These are phyloP conservation scores for Neofusicoccum sp. DNA, from an alignment of 2,329 filamentous ascomycete species.

Conservation along the genomic window DNA sequence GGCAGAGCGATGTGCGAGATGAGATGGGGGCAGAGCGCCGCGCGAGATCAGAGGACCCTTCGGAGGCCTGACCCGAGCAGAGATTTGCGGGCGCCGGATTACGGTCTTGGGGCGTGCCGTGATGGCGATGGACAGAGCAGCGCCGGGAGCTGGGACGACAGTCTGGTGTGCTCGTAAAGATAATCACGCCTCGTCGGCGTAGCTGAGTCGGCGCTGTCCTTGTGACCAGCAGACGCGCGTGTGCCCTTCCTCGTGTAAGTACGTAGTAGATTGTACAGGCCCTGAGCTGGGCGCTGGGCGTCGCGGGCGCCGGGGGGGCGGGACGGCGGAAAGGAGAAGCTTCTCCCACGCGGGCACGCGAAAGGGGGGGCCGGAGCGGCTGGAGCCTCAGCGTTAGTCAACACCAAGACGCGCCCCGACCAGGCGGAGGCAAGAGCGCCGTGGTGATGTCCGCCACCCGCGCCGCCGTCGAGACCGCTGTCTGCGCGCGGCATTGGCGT, in stretches of 20 bases:
- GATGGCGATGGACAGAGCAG: slow-evolving; percentile 10
- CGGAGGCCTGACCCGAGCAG: not conserved
- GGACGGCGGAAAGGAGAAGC: not conserved
- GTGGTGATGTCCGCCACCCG: slow-evolving; percentile 7
- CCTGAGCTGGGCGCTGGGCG: no score
- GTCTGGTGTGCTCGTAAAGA: slow-evolving; percentile 8
- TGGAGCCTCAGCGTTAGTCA: slow-evolving; percentile 11
- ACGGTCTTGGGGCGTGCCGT: not conserved
- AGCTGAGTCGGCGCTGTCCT: slow-evolving; percentile 9
- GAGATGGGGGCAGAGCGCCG: not conserved
- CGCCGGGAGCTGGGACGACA: not conserved
- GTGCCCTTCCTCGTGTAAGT: not conserved
- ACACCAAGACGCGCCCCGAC: not conserved
- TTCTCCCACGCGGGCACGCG: not conserved
- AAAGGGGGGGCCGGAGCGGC: not conserved
- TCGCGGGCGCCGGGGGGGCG: no score
- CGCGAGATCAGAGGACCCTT: not conserved
- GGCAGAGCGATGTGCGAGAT: not conserved
- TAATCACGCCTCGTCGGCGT: slow-evolving; percentile 2
- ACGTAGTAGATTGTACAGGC: not conserved
- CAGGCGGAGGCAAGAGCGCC: not conserved
- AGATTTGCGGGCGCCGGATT: not conserved
- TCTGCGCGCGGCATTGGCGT: no score
- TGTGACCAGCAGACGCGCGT: slow-evolving; percentile 15
- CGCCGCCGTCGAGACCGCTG: not conserved